phyloP scores from a whole-genome alignment of 1,284 basidiomycete species.

The Microbotryomycetes sp. region DNA sequence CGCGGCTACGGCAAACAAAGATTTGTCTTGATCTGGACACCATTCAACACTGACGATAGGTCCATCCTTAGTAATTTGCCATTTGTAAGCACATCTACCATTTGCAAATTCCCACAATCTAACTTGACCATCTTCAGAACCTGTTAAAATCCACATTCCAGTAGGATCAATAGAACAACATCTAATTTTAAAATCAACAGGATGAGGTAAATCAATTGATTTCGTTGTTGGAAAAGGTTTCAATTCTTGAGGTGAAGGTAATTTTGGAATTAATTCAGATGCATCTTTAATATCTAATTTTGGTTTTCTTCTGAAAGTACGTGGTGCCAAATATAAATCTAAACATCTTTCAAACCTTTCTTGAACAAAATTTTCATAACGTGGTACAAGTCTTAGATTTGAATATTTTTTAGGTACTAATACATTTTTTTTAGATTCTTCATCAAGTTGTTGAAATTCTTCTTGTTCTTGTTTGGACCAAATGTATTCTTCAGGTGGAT shows the following conservation, averaged over 20 bases:
- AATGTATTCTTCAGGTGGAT: slow-evolving; percentile 95
- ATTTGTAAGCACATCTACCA: slow-evolving; percentile 81
- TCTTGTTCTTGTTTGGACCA: slow-evolving; percentile 79
- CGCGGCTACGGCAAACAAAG: slow-evolving; percentile 73
- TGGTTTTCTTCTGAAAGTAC: slow-evolving; percentile 63
- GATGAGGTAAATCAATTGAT: slow-evolving; percentile 66
- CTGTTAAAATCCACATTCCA: slow-evolving; percentile 85
- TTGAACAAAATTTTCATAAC: slow-evolving; percentile 85
- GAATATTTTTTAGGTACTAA: slow-evolving; percentile 84
- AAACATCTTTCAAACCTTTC: slow-evolving; percentile 91
- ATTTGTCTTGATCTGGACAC: slow-evolving; percentile 82
- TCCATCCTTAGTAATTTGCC: slow-evolving; percentile 67
- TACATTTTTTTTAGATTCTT: slow-evolving; percentile 84
- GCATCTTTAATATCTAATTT: slow-evolving; percentile 69
- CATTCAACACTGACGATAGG: slow-evolving; percentile 79
- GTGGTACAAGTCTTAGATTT: slow-evolving; percentile 82
- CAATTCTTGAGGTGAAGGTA: slow-evolving; percentile 88
- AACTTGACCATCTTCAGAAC: slow-evolving; percentile 82
- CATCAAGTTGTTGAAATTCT: slow-evolving; percentile 77
- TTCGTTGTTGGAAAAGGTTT: slow-evolving; percentile 89
- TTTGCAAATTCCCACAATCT: slow-evolving; percentile 91
- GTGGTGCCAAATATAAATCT: slow-evolving; percentile 93
- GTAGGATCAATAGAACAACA: slow-evolving; percentile 77
- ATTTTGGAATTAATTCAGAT: slow-evolving; percentile 82
- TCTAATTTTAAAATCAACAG: slow-evolving; percentile 59